Conservation (phyloP, 148 eudicot genomes). For the Simmondsia chinensis region DNA sequence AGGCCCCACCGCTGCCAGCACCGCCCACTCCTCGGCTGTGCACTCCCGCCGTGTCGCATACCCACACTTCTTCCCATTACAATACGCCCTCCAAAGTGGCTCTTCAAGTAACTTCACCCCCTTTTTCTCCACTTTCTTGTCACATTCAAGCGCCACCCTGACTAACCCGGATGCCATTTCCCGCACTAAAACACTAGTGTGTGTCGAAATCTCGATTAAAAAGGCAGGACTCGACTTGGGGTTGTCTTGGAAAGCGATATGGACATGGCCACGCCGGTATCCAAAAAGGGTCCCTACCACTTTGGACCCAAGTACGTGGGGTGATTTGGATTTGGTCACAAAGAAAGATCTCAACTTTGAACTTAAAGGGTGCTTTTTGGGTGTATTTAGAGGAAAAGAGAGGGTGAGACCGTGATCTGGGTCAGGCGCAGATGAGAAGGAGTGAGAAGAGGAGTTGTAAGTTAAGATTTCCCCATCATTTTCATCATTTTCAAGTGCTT, state of each 20-base stretch:
- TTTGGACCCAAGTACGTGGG: constrained; percentile 34
- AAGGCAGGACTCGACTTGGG: constrained; percentile 37
- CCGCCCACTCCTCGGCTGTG: constrained; percentile 60
- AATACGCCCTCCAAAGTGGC: constrained; percentile 86
- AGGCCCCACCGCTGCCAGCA: constrained; percentile 50
- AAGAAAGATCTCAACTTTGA: constrained; percentile 50
- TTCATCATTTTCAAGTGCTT: constrained; percentile 25
- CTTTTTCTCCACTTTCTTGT: constrained; percentile 33
- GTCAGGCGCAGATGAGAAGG: constrained; percentile 13
- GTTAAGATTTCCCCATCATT: constrained; percentile 27
- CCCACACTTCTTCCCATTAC: constrained; percentile 94
- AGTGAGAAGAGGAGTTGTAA: constrained; percentile 35
- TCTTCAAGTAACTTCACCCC: constrained; percentile 49
- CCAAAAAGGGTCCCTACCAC: constrained; percentile 65
- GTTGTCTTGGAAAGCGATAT: constrained; percentile 42
- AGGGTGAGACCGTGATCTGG: constrained; percentile 9
- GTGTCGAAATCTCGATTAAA: constrained; percentile 47
- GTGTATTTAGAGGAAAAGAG: constrained; percentile 1
- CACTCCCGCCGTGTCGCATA: constrained; percentile 63
- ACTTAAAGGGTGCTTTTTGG: constrained; percentile 33
- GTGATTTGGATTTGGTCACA: constrained; percentile 21
- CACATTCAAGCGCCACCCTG: constrained; percentile 69
- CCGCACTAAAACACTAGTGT: constrained; percentile 36
- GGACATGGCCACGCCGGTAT: constrained; percentile 53
- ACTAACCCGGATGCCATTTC: constrained; percentile 78